Evolutionary conservation across 2,329 filamentous ascomycete genomes (phyloP).

Genomic region (Neonectria magnoliae): DNA sequence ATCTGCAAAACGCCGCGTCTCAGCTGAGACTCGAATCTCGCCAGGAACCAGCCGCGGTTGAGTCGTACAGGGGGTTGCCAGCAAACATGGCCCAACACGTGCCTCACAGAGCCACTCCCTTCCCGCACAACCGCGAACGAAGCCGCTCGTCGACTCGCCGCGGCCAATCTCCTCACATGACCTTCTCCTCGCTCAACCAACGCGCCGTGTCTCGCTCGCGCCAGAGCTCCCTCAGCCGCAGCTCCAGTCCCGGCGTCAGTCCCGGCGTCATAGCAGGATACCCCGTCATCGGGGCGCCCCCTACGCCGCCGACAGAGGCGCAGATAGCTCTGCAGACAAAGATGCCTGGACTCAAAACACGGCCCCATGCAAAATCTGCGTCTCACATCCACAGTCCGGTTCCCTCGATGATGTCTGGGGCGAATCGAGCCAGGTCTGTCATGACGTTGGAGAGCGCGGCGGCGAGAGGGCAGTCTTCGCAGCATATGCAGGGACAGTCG

Average conservation of each 20-base stretch:
- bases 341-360: constrained; percentile 19
- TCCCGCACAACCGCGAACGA: not conserved
- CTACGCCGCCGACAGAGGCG: constrained; percentile 16
- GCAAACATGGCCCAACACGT: not conserved
- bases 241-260: constrained; percentile 6
- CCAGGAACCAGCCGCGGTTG: not conserved
- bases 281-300: not conserved
- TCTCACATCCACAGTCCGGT: constrained; percentile 16
- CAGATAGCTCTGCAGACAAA: constrained; percentile 14
- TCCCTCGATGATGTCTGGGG: not conserved
- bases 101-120: not conserved
- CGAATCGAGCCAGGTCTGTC: constrained; percentile 16
- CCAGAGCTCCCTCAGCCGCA: constrained; percentile 20
- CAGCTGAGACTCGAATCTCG: not conserved
- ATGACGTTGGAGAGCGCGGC: not conserved
- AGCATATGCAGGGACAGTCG: constrained; percentile 13
- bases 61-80: not conserved
- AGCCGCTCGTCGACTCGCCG: constrained; percentile 10
- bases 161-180: constrained; percentile 7
- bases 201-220: constrained; percentile 6
- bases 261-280: constrained; percentile 3
- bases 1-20: constrained; percentile 1
- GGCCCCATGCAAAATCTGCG: constrained; percentile 6
- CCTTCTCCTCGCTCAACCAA: constrained; percentile 5
- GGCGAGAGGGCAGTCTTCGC: constrained; percentile 12